A percentile compares a stretch with the other conserved stretches of the same genome.
Conservation (phyloP, 345 rosid genomes). For the Eucalyptus polybractea region DNA sequence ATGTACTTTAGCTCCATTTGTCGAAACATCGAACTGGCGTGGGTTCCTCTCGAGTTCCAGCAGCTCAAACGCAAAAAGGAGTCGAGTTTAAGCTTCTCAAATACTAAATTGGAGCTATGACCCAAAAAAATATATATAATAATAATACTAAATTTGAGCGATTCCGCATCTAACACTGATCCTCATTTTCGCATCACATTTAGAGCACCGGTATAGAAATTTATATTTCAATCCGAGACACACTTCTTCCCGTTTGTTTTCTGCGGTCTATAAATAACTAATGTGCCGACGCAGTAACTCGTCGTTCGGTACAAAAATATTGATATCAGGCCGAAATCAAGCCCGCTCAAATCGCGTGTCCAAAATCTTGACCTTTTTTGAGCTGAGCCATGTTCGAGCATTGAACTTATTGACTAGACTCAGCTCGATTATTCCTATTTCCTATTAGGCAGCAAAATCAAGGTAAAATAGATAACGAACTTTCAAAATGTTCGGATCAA, state of each 20-base stretch:
- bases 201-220: background rate
- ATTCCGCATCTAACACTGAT: background rate
- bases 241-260: background rate
- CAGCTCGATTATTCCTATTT: background rate
- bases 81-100: background rate
- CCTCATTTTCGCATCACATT: background rate
- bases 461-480: background rate
- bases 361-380: background rate
- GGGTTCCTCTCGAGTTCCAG: background rate
- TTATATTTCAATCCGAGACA: background rate
- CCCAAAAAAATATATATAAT: too few species aligned
- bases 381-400: background rate
- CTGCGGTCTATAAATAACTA: background rate
- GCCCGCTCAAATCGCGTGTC: background rate
- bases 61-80: background rate
- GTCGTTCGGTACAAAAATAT: background rate
- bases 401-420: background rate
- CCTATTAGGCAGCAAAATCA: background rate
- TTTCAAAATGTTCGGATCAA: background rate
- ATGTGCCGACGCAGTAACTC: background rate
- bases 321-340: background rate
- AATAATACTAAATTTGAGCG: background rate
- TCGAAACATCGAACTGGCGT: background rate
- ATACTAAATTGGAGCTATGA: background rate
- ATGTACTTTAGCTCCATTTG: background rate